Evolutionary conservation across 306 rosid species (phyloP).

Genomic region (Dryas alaskensis): DNA sequence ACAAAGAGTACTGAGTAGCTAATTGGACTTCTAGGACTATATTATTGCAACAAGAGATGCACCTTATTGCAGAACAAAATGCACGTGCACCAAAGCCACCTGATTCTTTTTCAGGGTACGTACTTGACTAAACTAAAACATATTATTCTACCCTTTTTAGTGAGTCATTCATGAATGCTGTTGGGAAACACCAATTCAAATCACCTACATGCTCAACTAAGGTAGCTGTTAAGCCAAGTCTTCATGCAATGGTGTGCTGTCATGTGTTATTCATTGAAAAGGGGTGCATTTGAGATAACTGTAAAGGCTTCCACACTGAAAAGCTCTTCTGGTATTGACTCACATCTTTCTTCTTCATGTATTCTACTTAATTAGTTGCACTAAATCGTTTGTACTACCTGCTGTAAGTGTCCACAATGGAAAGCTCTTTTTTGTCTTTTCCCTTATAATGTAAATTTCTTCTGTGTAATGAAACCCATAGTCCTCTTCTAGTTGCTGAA

Average conservation of each 20-base stretch:
- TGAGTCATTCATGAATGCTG: conserved; percentile 26
- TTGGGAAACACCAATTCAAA: conserved; percentile 31
- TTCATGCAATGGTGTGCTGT: conserved; percentile 27
- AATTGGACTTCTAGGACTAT: conserved; percentile 16
- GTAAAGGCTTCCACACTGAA: conserved; percentile 27
- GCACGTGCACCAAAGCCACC: conserved; percentile 31
- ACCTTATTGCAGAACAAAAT: conserved; percentile 17
- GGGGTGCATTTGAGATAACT: conserved; percentile 34
- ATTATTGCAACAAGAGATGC: conserved; percentile 34
- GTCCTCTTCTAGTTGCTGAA: conserved; percentile 3
- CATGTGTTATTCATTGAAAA: conserved; percentile 24
- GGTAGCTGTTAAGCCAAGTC: conserved; percentile 33
- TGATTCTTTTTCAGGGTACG: conserved; percentile 26
- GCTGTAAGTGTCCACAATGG: conserved; percentile 29
- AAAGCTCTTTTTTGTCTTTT: background rate
- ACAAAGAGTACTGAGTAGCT: conserved; percentile 38
- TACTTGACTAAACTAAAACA: conserved; percentile 16
- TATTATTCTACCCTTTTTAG: conserved; percentile 32
- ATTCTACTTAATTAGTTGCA: conserved; percentile 19
- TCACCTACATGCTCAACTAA: conserved; percentile 20
- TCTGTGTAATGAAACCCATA: background rate
- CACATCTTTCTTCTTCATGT: conserved; percentile 26
- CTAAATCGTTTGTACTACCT: conserved; percentile 18
- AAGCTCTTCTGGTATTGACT: conserved; percentile 24
- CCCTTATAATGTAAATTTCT: background rate